Conservation (phyloP, 768 basidiomycete species). For the Psilocybe sp. region DNA sequence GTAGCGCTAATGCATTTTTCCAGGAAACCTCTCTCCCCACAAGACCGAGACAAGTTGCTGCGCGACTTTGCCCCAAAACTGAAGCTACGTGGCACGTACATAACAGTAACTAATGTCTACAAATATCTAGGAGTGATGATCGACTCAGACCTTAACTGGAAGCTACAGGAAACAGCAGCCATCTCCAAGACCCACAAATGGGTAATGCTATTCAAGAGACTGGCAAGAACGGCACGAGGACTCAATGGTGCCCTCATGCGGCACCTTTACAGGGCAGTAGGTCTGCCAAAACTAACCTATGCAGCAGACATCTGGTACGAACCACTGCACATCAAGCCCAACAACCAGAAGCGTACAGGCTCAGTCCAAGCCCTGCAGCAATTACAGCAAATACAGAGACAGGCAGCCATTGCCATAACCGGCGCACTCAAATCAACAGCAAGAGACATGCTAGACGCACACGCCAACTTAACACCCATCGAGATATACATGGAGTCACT, state of each 20-base stretch:
- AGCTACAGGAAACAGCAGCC: conserved; percentile 7
- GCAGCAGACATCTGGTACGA: background rate
- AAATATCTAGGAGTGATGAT: conserved; percentile 16
- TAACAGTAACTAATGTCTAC: background rate
- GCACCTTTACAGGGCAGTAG: background rate
- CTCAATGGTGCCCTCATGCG: background rate
- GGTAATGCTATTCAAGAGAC: background rate
- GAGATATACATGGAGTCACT: background rate
- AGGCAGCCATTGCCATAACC: conserved; percentile 5
- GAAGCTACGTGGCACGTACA: background rate
- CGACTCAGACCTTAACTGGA: conserved; percentile 14
- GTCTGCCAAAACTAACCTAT: too few relatives aligned
- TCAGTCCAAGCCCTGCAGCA: background rate
- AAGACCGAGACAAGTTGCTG: background rate
- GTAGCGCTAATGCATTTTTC: background rate
- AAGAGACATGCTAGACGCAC: conserved; percentile 12
- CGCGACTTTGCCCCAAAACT: background rate
- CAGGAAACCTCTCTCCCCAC: background rate
- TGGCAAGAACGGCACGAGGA: background rate
- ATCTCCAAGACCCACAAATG: conserved; percentile 2
- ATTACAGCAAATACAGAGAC: background rate
- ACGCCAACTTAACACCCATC: background rate
- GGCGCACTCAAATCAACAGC: conserved; percentile 15
- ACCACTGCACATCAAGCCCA: background rate
- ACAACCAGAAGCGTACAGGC: background rate